These are phyloP conservation scores for Phytophthora macrochlamydospora DNA, from an alignment of 352 stramenopile genomes.

Conservation along the genomic window DNA sequence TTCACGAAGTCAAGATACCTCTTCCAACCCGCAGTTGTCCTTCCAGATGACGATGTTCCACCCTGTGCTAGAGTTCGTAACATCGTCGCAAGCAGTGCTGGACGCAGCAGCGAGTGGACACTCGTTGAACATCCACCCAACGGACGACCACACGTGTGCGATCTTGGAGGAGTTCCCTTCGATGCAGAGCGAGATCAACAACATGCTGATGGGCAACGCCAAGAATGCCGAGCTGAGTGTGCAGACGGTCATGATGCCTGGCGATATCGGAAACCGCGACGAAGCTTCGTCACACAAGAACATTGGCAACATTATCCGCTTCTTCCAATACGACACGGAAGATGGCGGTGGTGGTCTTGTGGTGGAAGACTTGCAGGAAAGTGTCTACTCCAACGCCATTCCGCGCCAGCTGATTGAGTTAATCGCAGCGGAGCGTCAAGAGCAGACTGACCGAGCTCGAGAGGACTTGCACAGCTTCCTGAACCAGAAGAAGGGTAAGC, in stretches of 20 bases:
- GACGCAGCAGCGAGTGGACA: constrained; percentile 82
- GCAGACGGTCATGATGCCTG: constrained; percentile 89
- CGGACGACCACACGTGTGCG: constrained; percentile 78
- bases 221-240: constrained; percentile 87
- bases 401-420: constrained; percentile 83
- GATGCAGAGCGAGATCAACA: constrained; percentile 71
- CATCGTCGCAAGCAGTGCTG: constrained; percentile 82
- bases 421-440: constrained; percentile 76
- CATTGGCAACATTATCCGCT: constrained; percentile 90
- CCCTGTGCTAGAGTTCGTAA: constrained; percentile 86
- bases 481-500: constrained; percentile 88
- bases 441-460: constrained; percentile 78
- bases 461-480: constrained; percentile 82
- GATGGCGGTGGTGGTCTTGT: constrained; percentile 80
- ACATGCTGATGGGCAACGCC: constrained; percentile 66
- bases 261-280: constrained; percentile 72
- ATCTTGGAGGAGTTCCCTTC: constrained; percentile 75
- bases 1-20: constrained; percentile 43
- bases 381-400: constrained; percentile 77
- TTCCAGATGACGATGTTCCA: constrained; percentile 91
- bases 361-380: constrained; percentile 86
- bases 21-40: constrained; percentile 51
- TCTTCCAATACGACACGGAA: constrained; percentile 89
- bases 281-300: constrained; percentile 81
- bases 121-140: constrained; percentile 76